Percentiles rank a stretch among this genome's conserved stretches.
Evolutionary conservation across 495 filamentous ascomycete genomes (phyloP).

Genomic region (Hypoxylon lienhwacheense): DNA sequence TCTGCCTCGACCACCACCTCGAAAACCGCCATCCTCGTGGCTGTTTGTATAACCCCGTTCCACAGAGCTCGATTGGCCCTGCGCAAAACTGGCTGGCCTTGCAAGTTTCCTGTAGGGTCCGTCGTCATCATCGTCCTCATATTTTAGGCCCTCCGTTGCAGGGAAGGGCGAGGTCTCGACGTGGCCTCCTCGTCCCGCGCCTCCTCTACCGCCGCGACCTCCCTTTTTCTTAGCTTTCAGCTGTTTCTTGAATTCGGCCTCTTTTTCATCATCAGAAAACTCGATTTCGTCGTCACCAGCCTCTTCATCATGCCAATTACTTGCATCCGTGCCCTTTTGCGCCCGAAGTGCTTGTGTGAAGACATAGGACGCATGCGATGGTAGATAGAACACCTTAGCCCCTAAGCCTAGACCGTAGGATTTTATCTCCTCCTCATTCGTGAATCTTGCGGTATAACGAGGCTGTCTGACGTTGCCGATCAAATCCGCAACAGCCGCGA

Average conservation of each 20-base stretch:
- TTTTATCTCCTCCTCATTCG: slow-evolving; percentile 63
- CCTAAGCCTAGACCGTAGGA: slow-evolving; percentile 64
- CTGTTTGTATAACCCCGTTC: slow-evolving; percentile 36
- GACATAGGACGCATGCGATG: slow-evolving; percentile 71
- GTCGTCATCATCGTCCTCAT: slow-evolving; percentile 66
- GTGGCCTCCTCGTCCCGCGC: slow-evolving; percentile 36
- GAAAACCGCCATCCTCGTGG: slow-evolving; percentile 40
- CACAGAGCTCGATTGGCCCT: slow-evolving; percentile 35
- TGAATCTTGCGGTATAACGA: slow-evolving; percentile 75
- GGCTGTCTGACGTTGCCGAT: slow-evolving; percentile 82
- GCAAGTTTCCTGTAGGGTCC: slow-evolving; percentile 69
- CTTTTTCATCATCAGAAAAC: slow-evolving; percentile 94
- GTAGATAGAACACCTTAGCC: slow-evolving; percentile 75
- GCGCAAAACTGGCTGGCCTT: slow-evolving; percentile 60
- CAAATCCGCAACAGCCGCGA: slow-evolving; percentile 80
- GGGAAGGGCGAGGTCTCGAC: slow-evolving; percentile 44
- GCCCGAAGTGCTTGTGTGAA: slow-evolving; percentile 78
- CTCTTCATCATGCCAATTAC: slow-evolving; percentile 92
- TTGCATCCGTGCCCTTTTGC: slow-evolving; percentile 85
- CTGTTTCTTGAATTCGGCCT: slow-evolving; percentile 73
- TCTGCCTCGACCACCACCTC: slow-evolving; percentile 47
- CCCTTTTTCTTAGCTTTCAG: slow-evolving; percentile 64
- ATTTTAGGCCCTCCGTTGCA: slow-evolving; percentile 38
- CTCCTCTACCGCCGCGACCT: slow-evolving; percentile 41
- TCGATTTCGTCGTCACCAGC: slow-evolving; percentile 82